Conservation (phyloP, 345 rosid species). For the Eucalyptus pumila region DNA sequence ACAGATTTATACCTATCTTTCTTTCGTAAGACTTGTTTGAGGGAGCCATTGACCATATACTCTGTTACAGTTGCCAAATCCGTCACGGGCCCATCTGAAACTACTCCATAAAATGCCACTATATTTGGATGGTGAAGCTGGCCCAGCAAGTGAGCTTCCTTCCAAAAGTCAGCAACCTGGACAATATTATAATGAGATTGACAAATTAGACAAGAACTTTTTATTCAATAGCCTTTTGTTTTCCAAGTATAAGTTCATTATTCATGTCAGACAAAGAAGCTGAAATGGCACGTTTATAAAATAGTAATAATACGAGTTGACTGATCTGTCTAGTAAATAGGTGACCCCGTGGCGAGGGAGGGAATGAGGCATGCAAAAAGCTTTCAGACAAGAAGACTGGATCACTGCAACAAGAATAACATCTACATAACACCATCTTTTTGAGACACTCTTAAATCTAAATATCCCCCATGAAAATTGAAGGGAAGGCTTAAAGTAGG, state of each 20-base stretch:
- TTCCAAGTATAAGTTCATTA: neutral
- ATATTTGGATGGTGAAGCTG: conserved; percentile 35
- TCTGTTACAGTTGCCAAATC: conserved; percentile 30
- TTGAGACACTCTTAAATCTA: neutral
- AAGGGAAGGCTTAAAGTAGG: neutral
- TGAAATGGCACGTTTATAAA: neutral
- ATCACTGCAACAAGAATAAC: neutral
- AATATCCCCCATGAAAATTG: neutral
- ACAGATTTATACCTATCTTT: conserved; percentile 12
- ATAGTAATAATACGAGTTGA: neutral
- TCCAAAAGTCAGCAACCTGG: conserved; percentile 32
- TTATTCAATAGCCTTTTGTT: neutral
- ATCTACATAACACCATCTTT: neutral
- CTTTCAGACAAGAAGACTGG: neutral
- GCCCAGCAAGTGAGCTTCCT: conserved; percentile 23
- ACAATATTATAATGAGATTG: neutral
- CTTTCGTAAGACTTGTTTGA: conserved; percentile 15
- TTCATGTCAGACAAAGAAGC: neutral
- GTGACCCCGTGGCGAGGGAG: neutral
- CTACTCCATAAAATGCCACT: conserved; percentile 38
- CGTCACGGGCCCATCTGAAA: conserved; percentile 17
- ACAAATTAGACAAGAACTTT: neutral
- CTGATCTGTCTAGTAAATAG: neutral
- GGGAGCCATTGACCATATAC: conserved; percentile 33
- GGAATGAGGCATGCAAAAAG: neutral